Evolutionary conservation across 257 asterid genomes (phyloP), one percentile per base, ranked within the genome.

Genomic region (Fraxinus americana): DNA sequence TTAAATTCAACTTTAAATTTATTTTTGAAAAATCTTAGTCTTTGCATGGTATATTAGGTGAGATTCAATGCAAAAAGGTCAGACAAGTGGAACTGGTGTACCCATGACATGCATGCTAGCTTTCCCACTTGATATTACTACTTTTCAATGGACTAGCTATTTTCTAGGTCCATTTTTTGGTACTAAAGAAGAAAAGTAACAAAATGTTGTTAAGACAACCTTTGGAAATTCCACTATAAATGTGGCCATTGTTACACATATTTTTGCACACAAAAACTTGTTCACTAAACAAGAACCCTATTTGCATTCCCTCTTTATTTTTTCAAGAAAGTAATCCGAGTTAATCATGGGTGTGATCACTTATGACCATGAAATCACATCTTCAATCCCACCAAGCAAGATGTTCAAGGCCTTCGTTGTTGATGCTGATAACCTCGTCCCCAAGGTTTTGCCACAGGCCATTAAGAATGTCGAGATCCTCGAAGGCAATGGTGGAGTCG

Each of bases 401-500:
- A 8, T 86, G 71, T 87, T 86, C 75, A 88, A 86, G 75, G 87
- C 91, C 4, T 66, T 70, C 66, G 43, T 81, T 45, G 79, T 84
- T 25, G 87, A 88, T 36, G 76, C 72, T 13, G 87, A 88, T 71
- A 85, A 68, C 72, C 85, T 85, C 36, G 59, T 83, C 36, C 85
- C 83, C 67, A 80, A 85, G 74, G 48, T 82, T 43, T 45, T 81
- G 71, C 89, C 89, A 35, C 75, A 81, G 27, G 84, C 83, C 12
- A 67, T 87, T 82, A 87, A 87, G 79, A 83, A 71, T 35, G 78
- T 81, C 11, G 76, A 85, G 25, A 65, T 72, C 74, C 82, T 85
- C 21, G 45, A 87, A 30, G 89, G 88, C 0, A 81, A 83, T 66
- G 91, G 89, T 1, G 87, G 87, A 0, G 83, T 67, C 16, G 91